Conservation (phyloP, 352 stramenopile genomes). For the Pythium guiyangense region DNA sequence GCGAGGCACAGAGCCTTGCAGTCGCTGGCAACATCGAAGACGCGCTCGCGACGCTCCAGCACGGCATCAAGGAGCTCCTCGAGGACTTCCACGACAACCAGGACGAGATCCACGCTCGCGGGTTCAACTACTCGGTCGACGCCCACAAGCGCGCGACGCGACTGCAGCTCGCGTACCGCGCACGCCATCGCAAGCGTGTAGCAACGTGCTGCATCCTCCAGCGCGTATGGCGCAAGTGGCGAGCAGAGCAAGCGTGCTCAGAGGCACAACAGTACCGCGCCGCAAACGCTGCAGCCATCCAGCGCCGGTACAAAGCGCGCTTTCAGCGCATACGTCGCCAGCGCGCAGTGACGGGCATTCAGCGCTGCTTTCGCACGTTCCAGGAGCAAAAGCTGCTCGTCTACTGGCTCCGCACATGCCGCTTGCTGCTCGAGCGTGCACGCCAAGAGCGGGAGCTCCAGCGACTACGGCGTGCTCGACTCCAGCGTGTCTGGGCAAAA, state of each 20-base stretch:
- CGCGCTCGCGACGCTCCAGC: constrained; percentile 37
- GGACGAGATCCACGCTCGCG: constrained; percentile 14
- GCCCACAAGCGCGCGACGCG: constrained; percentile 29
- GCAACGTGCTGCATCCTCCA: constrained; percentile 25
- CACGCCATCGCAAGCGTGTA: constrained; percentile 24
- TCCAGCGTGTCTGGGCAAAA: constrained; percentile 5
- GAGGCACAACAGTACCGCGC: constrained; percentile 16
- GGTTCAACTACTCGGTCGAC: constrained; percentile 41
- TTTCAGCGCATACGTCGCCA: constrained; percentile 10
- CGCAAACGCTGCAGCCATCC: constrained; percentile 24
- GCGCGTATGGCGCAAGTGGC: constrained; percentile 28
- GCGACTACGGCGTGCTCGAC: background rate
- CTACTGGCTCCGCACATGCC: constrained; percentile 25
- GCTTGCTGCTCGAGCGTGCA: constrained; percentile 21
- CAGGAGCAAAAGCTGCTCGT: constrained; percentile 31
- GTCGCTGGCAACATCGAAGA: constrained; percentile 22
- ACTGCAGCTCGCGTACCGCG: constrained; percentile 33
- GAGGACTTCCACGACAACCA: constrained; percentile 33
- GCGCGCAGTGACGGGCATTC: constrained; percentile 26
- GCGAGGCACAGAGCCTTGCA: constrained; percentile 15
- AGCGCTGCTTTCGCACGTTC: constrained; percentile 40
- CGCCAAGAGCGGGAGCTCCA: constrained; percentile 9
- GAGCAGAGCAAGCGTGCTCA: constrained; percentile 5
- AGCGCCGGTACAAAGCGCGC: constrained; percentile 28
- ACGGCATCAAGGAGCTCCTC: constrained; percentile 40